phyloP scores from a whole-genome alignment of 305 asterid species.

The Fraxinus baroniana region DNA sequence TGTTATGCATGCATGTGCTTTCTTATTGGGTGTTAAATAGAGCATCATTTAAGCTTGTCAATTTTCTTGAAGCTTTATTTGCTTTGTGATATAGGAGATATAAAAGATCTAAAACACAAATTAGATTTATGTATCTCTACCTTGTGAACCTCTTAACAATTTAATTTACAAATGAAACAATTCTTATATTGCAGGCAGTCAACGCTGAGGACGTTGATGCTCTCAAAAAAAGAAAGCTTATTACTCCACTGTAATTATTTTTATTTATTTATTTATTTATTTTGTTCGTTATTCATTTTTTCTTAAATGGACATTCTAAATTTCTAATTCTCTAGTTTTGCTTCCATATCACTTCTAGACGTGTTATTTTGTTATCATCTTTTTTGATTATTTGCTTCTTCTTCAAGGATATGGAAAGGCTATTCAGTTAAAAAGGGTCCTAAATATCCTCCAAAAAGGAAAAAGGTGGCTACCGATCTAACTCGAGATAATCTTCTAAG shows the following conservation, averaged over 20 bases:
- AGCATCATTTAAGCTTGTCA: conserved; percentile 3
- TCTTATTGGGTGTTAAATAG: not conserved
- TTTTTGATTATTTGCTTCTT: conserved; percentile 19
- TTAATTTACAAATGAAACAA: conserved; percentile 3
- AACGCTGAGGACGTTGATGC: conserved; percentile 64
- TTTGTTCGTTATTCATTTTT: conserved; percentile 2
- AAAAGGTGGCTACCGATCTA: conserved; percentile 85
- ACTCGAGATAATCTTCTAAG: conserved; percentile 87
- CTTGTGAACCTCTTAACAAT: not conserved
- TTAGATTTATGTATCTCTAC: not conserved
- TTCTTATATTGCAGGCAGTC: conserved; percentile 50
- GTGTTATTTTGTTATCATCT: conserved; percentile 1
- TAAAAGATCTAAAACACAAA: not conserved
- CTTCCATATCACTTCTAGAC: conserved; percentile 4
- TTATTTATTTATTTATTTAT: not conserved
- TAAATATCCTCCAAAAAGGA: conserved; percentile 81
- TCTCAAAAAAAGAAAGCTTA: conserved; percentile 80
- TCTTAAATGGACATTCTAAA: not conserved
- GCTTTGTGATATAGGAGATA: not conserved
- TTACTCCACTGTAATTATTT: conserved; percentile 59
- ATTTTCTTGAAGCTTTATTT: conserved; percentile 13
- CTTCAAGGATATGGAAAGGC: conserved; percentile 81
- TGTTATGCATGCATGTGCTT: not conserved
- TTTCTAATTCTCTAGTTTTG: conserved; percentile 9
- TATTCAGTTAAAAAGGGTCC: conserved; percentile 81